Evolutionary conservation across 73 alveolate species (phyloP).

Genomic region (Tetrahymena malaccensis): DNA sequence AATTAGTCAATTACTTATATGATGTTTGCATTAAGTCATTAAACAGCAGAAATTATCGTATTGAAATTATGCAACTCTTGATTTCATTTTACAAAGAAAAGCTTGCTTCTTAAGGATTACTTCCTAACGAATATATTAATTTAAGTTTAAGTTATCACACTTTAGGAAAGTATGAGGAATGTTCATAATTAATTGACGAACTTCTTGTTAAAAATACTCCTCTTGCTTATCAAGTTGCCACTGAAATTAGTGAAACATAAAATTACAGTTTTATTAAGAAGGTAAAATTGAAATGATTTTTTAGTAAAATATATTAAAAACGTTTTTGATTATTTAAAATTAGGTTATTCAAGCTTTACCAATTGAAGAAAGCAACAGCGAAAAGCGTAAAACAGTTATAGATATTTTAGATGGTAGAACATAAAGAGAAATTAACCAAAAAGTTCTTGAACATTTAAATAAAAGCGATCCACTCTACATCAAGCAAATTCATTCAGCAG

Average conservation of each 20-base stretch:
- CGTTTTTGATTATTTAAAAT: constrained; percentile 77
- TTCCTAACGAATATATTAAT: neutral
- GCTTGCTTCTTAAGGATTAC: neutral
- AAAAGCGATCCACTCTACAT: constrained; percentile 60
- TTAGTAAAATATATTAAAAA: constrained; percentile 29
- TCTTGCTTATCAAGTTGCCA: neutral
- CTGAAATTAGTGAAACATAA: neutral
- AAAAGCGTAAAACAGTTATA: constrained; percentile 23
- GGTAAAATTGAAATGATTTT: neutral
- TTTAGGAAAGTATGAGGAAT: neutral
- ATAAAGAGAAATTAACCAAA: constrained; percentile 55
- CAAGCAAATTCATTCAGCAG: constrained; percentile 46
- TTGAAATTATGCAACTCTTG: constrained; percentile 58
- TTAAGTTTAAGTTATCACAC: neutral
- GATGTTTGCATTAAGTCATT: constrained; percentile 64
- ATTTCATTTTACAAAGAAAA: constrained; percentile 59
- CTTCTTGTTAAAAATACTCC: neutral
- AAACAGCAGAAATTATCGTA: constrained; percentile 66
- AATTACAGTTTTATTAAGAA: constrained; percentile 13
- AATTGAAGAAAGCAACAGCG: constrained; percentile 15
- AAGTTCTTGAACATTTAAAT: constrained; percentile 69
- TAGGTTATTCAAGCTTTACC: constrained; percentile 44
- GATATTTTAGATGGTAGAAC: constrained; percentile 49
- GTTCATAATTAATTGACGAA: neutral
- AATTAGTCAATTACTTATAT: constrained; percentile 66